Conservation (phyloP, 2,329 filamentous ascomycete genomes). For the Fusarium haematococcum region DNA sequence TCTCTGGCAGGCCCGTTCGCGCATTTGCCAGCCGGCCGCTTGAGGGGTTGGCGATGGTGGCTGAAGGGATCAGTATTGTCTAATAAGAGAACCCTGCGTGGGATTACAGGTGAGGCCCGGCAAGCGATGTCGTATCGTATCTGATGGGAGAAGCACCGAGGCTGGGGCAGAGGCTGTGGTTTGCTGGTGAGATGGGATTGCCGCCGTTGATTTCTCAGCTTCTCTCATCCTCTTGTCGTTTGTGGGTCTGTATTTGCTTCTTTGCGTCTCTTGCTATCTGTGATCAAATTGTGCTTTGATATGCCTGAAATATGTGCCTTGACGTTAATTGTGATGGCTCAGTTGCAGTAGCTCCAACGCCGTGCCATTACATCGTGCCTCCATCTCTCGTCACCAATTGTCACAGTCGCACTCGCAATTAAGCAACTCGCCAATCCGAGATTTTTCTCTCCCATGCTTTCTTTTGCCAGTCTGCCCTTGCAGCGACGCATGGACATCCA, state of each 20-base stretch:
- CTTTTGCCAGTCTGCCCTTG: constrained; percentile 6
- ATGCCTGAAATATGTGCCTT: constrained; percentile 19
- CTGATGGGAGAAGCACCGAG: neutral
- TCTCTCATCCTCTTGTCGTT: neutral
- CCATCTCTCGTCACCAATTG: constrained; percentile 21
- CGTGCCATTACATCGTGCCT: neutral
- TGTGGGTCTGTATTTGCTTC: neutral
- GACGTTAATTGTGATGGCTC: constrained; percentile 14
- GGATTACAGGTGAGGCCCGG: neutral
- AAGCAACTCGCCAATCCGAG: neutral
- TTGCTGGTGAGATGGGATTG: neutral
- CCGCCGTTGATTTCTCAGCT: neutral
- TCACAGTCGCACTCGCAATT: constrained; percentile 5
- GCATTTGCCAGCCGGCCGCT: constrained; percentile 8
- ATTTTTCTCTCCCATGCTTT: neutral
- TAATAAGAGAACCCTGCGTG: constrained; percentile 18
- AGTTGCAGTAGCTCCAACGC: constrained; percentile 29
- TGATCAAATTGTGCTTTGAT: constrained; percentile 26
- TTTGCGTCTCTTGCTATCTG: neutral
- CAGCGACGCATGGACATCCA: constrained; percentile 13
- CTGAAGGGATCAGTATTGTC: constrained; percentile 27
- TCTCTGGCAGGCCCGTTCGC: constrained; percentile 38
- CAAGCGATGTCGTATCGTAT: neutral
- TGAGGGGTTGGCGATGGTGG: constrained; percentile 28
- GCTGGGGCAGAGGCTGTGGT: neutral